Percentiles rank a stretch among this genome's conserved stretches.
Evolutionary conservation across 768 basidiomycete genomes (phyloP).

Genomic region (Imleria badia): DNA sequence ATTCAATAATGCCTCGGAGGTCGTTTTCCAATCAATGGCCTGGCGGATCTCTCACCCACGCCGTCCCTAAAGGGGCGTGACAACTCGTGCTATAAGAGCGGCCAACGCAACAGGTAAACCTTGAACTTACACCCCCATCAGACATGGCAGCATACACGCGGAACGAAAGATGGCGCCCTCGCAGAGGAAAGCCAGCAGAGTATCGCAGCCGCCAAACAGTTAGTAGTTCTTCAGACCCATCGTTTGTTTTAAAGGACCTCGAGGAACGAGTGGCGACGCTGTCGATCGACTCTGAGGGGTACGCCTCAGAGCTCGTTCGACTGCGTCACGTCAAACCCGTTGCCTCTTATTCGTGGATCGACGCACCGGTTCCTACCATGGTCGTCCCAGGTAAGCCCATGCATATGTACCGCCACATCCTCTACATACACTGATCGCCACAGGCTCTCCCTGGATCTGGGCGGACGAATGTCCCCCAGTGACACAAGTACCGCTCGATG

Average conservation of each 20-base stretch:
- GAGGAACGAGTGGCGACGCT: constrained; percentile 18
- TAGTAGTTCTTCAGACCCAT: background rate
- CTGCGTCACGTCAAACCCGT: constrained; percentile 42
- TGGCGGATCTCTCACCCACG: constrained; percentile 5
- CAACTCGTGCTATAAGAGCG: background rate
- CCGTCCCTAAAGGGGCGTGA: background rate
- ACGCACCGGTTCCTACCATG: constrained; percentile 44
- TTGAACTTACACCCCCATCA: background rate
- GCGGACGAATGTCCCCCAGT: constrained; percentile 46
- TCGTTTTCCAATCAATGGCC: too few relatives aligned
- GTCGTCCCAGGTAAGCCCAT: constrained; percentile 47
- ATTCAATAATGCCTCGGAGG: background rate
- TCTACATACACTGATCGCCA: background rate
- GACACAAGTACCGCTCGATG: constrained; percentile 54
- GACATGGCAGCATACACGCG: constrained; percentile 20
- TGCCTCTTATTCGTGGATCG: constrained; percentile 57
- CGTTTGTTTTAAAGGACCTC: constrained; percentile 27
- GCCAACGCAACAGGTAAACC: background rate
- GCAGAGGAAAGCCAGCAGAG: constrained; percentile 12
- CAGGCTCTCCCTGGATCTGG: constrained; percentile 66
- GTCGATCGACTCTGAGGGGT: constrained; percentile 3
- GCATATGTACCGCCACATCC: background rate
- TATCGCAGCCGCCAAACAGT: background rate
- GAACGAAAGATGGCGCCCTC: constrained; percentile 7
- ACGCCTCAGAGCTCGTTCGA: constrained; percentile 24